Base-by-base conservation (phyloP, 177 flowering plant species). In the Vitis hybrid region DNA sequence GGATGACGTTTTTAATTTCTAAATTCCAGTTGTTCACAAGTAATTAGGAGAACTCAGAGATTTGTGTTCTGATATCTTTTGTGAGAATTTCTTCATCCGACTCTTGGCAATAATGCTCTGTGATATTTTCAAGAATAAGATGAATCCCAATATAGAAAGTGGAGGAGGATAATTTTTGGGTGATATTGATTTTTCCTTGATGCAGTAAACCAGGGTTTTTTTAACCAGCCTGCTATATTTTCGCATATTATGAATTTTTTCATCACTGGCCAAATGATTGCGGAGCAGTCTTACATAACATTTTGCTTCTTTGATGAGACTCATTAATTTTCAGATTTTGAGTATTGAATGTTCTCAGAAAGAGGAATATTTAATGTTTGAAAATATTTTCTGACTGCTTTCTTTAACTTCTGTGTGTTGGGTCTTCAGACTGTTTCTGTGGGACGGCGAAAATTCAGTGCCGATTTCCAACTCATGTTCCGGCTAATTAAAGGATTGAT, bases 401-500 rank as follows among this genome's bases (percentile, higher is more conserved):
- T 32, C n/a, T 24, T 12, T 35, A 3, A 65, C 3, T 67, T 14
- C 12, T 52, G 10, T 16, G 7, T 4, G 40, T 59, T 71, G 40
- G 40, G 5, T 55, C 55, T 66, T 63, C 90, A 95, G 99, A 84
- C 94, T 64, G 84, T 95, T 8, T 89, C 97, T 19, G 88, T 89
- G 69, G 98, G 98, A 60, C 76, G 97, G 80, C 70, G 89, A 56
- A 90, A 72, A 69, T 93, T 91, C 82, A 90, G 99, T 78, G 98
- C 98, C 15, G 78, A 88, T 60, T 85, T 87, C 66, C 99, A 93
- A 73, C 96, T 91, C 8, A 80, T 93, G 54, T 95, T 93, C 75
- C 89, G 98, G 63, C 76, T 95, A 6, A 85, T 93, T 74, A 93
- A 95, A 86, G 92, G 94, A 40, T 71, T 92, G 71, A 91, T 93